A percentile compares a stretch with the other conserved stretches of the same genome.
phyloP scores from a whole-genome alignment of 2,329 filamentous ascomycete species.

The Neofusicoccum sp. region DNA sequence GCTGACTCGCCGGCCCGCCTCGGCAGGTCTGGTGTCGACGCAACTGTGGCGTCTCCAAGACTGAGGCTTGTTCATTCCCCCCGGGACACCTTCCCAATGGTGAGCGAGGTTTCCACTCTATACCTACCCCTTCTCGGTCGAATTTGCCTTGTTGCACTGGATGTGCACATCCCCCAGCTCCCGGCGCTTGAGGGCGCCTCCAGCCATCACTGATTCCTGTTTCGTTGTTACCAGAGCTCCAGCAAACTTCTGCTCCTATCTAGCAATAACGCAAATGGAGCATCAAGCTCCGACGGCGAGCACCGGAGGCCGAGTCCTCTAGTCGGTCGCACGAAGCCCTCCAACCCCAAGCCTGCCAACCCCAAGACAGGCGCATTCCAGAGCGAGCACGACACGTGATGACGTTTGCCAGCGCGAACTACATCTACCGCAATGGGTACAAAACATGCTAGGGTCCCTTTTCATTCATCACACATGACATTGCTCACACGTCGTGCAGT shows the following conservation, averaged over 20 bases:
- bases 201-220: slow-evolving; percentile 2
- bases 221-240: background rate
- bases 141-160: background rate
- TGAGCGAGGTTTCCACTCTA: background rate
- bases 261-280: too few species aligned
- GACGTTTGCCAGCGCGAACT: background rate
- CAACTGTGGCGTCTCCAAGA: background rate
- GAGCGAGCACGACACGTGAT: background rate
- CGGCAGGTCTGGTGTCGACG: background rate
- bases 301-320: too few species aligned
- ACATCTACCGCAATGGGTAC: background rate
- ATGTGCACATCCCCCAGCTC: background rate
- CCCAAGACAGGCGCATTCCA: background rate
- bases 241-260: background rate
- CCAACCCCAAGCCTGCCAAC: too few species aligned
- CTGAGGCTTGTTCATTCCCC: background rate
- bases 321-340: too few species aligned
- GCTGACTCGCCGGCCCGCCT: background rate
- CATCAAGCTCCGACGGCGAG: too few species aligned
- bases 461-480: background rate
- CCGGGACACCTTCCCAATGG: background rate
- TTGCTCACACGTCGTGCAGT: background rate
- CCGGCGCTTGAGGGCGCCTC: background rate
- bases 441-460: background rate
- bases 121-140: too few species aligned